Percentiles rank a stretch among this genome's conserved stretches.
Conservation (phyloP, 108 stramenopile species). For the Fragilariopsis cylindrus region DNA sequence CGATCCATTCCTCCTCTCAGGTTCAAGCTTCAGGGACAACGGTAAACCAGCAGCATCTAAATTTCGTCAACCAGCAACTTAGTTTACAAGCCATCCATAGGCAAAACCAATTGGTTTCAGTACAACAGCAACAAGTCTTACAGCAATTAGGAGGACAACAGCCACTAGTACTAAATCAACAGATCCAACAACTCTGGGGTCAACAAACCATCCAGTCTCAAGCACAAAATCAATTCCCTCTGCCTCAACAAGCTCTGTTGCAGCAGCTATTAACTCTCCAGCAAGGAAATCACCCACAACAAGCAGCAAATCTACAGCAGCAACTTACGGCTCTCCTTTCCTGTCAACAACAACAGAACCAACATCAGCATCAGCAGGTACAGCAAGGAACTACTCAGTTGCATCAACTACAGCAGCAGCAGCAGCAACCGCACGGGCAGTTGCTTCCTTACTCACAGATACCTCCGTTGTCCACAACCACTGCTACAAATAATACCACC, state of each 20-base stretch:
- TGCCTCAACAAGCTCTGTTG: background rate
- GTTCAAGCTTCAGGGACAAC: too few relatives aligned
- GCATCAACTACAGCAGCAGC: background rate
- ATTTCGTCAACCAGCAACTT: too few relatives aligned
- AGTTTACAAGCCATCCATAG: too few relatives aligned
- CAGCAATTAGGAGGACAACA: background rate
- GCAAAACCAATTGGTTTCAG: too few relatives aligned
- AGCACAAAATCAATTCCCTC: background rate
- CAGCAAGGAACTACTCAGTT: background rate
- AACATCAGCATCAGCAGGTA: background rate
- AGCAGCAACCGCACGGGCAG: too few relatives aligned
- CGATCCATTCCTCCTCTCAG: too few relatives aligned
- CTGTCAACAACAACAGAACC: background rate
- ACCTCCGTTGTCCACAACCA: background rate
- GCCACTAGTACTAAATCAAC: background rate
- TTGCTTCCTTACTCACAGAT: background rate
- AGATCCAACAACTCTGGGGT: background rate
- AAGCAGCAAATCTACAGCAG: background rate
- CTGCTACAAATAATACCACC: background rate
- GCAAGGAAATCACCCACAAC: conserved; percentile 1
- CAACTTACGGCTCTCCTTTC: background rate
- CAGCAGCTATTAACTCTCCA: background rate
- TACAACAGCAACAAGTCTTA: background rate
- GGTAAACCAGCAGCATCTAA: background rate
- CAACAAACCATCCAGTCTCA: background rate